Conservation (phyloP, 2,329 filamentous ascomycete species). For the Blastomyces parvus region DNA sequence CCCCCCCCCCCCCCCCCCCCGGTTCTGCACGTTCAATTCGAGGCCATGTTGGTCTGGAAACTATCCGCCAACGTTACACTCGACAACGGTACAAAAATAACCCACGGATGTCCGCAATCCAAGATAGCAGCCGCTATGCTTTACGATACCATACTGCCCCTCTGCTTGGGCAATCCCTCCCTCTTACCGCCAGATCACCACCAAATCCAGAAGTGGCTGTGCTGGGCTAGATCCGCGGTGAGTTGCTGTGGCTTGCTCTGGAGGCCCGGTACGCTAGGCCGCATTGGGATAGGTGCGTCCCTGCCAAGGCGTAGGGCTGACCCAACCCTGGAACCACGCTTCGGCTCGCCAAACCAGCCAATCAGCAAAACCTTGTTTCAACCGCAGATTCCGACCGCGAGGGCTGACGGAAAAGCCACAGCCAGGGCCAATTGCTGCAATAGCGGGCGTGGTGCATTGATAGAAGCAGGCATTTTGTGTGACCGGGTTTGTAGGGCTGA, state of each 20-base stretch:
- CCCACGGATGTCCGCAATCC: not conserved
- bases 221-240: not conserved
- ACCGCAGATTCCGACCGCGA: not conserved
- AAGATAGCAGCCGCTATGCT: not conserved
- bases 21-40: not conserved
- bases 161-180: no score
- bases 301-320: slow-evolving; percentile 8
- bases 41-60: not conserved
- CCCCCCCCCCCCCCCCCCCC: no score
- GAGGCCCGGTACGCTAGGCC: not conserved
- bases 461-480: not conserved
- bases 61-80: not conserved
- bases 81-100: not conserved
- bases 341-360: slow-evolving; percentile 3
- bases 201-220: not conserved
- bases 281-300: not conserved
- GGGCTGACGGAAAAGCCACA: not conserved
- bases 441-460: not conserved
- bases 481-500: not conserved
- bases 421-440: not conserved
- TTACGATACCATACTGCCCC: not conserved
- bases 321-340: not conserved
- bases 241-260: not conserved
- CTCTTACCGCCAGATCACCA: not conserved
- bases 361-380: slow-evolving; percentile 1